These are phyloP conservation scores for Penicillium sp. DNA, from an alignment of 2,329 filamentous ascomycete species.

Conservation along the genomic window DNA sequence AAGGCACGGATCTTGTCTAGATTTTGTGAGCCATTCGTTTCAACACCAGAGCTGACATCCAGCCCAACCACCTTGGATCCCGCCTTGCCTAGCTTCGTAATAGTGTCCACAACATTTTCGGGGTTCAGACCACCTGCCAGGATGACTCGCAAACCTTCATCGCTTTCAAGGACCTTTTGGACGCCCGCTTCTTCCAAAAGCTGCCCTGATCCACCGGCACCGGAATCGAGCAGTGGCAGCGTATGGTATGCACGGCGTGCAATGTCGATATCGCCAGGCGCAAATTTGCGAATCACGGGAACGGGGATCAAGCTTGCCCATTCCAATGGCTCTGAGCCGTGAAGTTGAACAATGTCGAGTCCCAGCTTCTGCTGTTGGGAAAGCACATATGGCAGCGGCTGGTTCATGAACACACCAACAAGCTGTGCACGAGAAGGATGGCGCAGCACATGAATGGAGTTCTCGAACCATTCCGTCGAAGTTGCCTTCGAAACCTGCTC, in stretches of 20 bases:
- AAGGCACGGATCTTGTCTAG: slow-evolving; percentile 81
- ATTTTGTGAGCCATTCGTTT: slow-evolving; percentile 79
- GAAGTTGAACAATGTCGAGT: slow-evolving; percentile 89
- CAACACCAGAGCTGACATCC: slow-evolving; percentile 93
- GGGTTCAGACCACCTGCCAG: slow-evolving; percentile 84
- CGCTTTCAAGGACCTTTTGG: slow-evolving; percentile 66
- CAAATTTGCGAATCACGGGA: slow-evolving; percentile 86
- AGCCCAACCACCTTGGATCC: slow-evolving; percentile 74
- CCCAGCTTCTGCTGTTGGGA: slow-evolving; percentile 74
- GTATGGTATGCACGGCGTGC: slow-evolving; percentile 79
- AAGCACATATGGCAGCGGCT: slow-evolving; percentile 81
- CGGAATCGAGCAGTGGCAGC: slow-evolving; percentile 84
- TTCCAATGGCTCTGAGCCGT: slow-evolving; percentile 89
- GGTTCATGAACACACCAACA: slow-evolving; percentile 93
- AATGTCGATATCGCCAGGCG: slow-evolving; percentile 73
- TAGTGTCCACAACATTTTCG: slow-evolving; percentile 72
- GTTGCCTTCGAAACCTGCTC: slow-evolving; percentile 28
- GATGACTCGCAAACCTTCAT: slow-evolving; percentile 73
- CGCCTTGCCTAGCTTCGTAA: slow-evolving; percentile 66
- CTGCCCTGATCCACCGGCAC: slow-evolving; percentile 79
- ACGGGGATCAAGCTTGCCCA: slow-evolving; percentile 90
- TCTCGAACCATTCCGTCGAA: slow-evolving; percentile 71
- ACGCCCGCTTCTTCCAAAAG: slow-evolving; percentile 74
- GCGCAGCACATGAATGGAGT: slow-evolving; percentile 53
- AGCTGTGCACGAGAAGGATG: slow-evolving; percentile 70